Evolutionary conservation across 164 flowering plant species (phyloP).

Genomic region (Cinnamomum chago): DNA sequence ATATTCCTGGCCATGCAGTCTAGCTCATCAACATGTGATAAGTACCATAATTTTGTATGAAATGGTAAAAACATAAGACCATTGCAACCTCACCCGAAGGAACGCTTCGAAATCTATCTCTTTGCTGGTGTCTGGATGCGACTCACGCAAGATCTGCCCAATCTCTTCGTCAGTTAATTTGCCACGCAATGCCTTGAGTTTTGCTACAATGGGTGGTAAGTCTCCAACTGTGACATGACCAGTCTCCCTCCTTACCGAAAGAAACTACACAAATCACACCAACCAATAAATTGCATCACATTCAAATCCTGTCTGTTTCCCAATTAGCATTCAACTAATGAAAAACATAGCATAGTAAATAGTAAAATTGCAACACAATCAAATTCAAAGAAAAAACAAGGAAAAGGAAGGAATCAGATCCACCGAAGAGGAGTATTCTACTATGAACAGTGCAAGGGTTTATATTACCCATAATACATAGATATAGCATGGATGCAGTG

Average conservation of each 20-base stretch:
- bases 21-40: constrained; percentile 1
- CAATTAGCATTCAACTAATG: neutral
- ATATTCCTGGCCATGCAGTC: constrained; percentile 43
- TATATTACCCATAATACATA: no score
- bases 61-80: constrained; percentile 1
- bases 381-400: neutral
- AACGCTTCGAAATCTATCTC: constrained; percentile 81
- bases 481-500: no score
- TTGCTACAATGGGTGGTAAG: constrained; percentile 63
- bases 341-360: neutral
- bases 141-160: constrained; percentile 38
- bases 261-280: constrained; percentile 35
- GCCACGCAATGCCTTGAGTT: constrained; percentile 48
- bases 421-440: no score
- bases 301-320: neutral
- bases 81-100: constrained; percentile 51
- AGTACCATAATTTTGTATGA: neutral
- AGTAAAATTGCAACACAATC: neutral
- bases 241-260: constrained; percentile 27
- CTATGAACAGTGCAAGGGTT: no score
- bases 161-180: constrained; percentile 60
- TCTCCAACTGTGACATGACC: constrained; percentile 47
- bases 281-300: neutral
- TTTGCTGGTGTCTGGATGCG: constrained; percentile 29
- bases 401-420: neutral